phyloP scores from a whole-genome alignment of 805 yeast species.

The Wickerhamomyces silvicola region DNA sequence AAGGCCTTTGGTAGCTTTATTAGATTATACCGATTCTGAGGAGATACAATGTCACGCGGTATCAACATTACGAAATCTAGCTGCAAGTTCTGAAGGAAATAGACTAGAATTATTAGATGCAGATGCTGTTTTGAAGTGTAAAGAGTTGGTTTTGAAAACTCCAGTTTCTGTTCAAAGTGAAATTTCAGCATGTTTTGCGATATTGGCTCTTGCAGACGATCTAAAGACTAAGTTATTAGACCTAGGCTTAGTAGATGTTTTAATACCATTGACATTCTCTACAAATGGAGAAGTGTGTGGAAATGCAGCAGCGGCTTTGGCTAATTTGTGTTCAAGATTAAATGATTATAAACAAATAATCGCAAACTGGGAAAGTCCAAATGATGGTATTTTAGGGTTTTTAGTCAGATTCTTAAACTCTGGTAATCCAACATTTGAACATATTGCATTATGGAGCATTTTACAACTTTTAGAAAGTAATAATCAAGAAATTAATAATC shows the following conservation, averaged over 20 bases:
- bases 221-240: conserved; percentile 79
- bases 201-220: conserved; percentile 92
- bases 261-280: conserved; percentile 86
- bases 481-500: conserved; percentile 50
- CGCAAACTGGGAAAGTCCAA: conserved; percentile 70
- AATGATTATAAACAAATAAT: conserved; percentile 75
- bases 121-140: conserved; percentile 92
- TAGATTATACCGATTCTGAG: conserved; percentile 82
- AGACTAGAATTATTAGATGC: conserved; percentile 88
- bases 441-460: conserved; percentile 95
- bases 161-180: conserved; percentile 95
- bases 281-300: conserved; percentile 94
- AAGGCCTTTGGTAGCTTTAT: conserved; percentile 78
- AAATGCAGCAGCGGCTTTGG: conserved; percentile 96
- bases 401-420: conserved; percentile 72
- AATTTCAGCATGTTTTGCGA: conserved; percentile 95
- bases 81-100: conserved; percentile 91
- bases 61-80: conserved; percentile 89
- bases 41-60: conserved; percentile 99
- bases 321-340: conserved; percentile 89
- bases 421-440: conserved; percentile 92
- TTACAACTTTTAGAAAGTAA: conserved; percentile 87
- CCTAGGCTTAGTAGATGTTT: conserved; percentile 77
- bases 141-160: conserved; percentile 73
- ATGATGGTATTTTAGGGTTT: conserved; percentile 82